Evolutionary conservation across 768 basidiomycete species (phyloP).

Genomic region (Kondoa subrosea): DNA sequence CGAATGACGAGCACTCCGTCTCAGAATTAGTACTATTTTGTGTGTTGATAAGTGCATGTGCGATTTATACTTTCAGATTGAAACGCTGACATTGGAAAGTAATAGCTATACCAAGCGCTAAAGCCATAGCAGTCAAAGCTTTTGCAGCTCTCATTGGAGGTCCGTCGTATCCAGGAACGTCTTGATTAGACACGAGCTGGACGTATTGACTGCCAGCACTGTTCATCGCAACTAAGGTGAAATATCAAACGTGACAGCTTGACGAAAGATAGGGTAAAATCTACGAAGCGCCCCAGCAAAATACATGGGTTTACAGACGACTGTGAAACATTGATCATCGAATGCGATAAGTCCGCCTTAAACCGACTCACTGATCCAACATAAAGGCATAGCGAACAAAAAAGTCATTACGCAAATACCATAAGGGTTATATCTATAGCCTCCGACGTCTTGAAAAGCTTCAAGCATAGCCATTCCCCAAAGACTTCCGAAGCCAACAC

Average conservation of each 20-base stretch:
- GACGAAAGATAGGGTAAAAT: not conserved
- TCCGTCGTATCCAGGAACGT: conserved; percentile 27
- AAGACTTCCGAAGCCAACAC: conserved; percentile 23
- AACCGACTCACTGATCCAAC: conserved; percentile 16
- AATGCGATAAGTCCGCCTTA: no score
- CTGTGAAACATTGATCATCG: no score
- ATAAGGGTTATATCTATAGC: conserved; percentile 29
- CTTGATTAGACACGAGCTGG: conserved; percentile 27
- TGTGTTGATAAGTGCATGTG: not conserved
- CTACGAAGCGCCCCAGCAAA: no score
- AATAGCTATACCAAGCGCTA: conserved; percentile 29
- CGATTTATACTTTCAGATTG: not conserved
- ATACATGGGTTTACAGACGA: conserved; percentile 23
- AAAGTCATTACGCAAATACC: conserved; percentile 9
- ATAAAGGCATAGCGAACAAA: conserved; percentile 10
- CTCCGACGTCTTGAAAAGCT: conserved; percentile 31
- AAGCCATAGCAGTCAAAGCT: conserved; percentile 26
- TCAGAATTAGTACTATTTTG: not conserved
- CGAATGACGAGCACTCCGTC: conserved; percentile 12
- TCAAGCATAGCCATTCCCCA: conserved; percentile 21
- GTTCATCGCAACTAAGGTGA: not conserved
- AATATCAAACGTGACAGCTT: no score
- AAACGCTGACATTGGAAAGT: conserved; percentile 25
- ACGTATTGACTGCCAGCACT: conserved; percentile 12
- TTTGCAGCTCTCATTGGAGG: conserved; percentile 27